Evolutionary conservation across 768 basidiomycete species (phyloP).

Genomic region (Tylopilus vinaceipallidus): DNA sequence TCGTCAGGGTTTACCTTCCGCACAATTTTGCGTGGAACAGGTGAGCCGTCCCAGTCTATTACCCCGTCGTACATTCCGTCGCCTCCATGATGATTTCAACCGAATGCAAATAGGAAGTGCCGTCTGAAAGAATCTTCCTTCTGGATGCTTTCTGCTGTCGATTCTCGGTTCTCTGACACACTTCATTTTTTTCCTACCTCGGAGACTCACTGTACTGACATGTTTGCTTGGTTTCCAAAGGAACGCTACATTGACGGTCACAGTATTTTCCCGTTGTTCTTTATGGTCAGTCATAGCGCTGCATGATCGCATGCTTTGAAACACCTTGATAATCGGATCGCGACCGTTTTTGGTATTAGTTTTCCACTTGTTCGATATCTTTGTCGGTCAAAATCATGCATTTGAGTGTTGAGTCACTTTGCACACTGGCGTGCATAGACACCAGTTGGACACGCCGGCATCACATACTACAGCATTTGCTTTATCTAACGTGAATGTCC

Average conservation of each 20-base stretch:
- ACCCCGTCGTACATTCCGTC: neutral
- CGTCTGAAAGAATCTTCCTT: constrained; percentile 29
- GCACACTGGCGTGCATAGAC: too few relatives aligned
- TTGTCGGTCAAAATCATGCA: constrained; percentile 15
- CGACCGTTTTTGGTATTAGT: constrained; percentile 13
- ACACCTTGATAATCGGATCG: too few relatives aligned
- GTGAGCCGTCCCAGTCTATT: constrained; percentile 15
- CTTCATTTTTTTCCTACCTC: neutral
- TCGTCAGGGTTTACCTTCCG: constrained; percentile 2
- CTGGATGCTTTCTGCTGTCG: constrained; percentile 31
- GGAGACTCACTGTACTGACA: constrained; percentile 3
- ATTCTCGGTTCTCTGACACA: constrained; percentile 34
- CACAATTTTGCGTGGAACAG: constrained; percentile 4
- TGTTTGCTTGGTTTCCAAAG: constrained; percentile 2
- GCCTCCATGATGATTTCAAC: constrained; percentile 29
- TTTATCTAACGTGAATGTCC: too few relatives aligned
- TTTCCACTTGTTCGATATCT: constrained; percentile 11
- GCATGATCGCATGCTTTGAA: neutral
- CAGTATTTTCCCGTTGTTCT: too few relatives aligned
- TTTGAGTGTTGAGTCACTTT: too few relatives aligned
- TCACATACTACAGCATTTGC: too few relatives aligned
- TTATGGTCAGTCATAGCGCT: neutral
- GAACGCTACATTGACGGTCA: too few relatives aligned
- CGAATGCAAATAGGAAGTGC: constrained; percentile 39
- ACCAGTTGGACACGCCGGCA: too few relatives aligned